Percentiles rank a stretch among this genome's conserved stretches.
Conservation (phyloP, 805 yeast genomes). For the Kazachstania kunashirensis region DNA sequence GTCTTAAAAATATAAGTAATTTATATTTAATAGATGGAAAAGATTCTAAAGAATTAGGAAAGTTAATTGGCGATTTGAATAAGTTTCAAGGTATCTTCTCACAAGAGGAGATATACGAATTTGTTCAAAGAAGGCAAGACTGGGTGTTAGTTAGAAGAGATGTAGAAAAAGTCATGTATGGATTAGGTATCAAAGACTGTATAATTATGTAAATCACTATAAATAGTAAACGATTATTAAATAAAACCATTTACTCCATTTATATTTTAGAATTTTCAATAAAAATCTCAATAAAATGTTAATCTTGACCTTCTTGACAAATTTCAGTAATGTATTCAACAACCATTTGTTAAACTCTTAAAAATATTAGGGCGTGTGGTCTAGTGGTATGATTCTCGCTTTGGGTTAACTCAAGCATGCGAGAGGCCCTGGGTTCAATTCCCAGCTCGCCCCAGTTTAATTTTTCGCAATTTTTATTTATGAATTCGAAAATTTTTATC, state of each 20-base stretch:
- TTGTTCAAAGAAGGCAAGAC: conserved; percentile 78
- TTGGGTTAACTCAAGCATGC: conserved; percentile 32
- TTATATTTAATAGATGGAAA: conserved; percentile 54
- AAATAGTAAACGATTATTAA: not conserved
- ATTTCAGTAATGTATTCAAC: no score
- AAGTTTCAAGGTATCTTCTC: conserved; percentile 82
- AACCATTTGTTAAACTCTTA: no score
- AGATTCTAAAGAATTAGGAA: conserved; percentile 78
- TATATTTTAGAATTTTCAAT: no score
- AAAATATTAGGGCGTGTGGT: conserved; percentile 31
- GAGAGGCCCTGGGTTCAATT: conserved; percentile 55
- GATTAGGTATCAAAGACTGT: conserved; percentile 77
- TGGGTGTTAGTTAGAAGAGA: conserved; percentile 69
- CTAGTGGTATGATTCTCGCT: conserved; percentile 35
- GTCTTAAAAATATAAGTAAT: conserved; percentile 78
- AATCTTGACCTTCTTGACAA: no score
- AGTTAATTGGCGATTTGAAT: conserved; percentile 69
- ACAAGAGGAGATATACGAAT: conserved; percentile 91
- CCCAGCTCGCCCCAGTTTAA: conserved; percentile 36
- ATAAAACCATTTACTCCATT: not conserved
- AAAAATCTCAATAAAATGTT: no score
- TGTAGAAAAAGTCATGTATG: conserved; percentile 93
- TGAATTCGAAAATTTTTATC: no score
- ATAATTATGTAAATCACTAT: conserved; percentile 34
- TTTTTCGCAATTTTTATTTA: conserved; percentile 5